A percentile compares a stretch with the other conserved stretches of the same genome.
phyloP scores from a whole-genome alignment of 306 rosid species.

The Trifolium fragiferum region DNA sequence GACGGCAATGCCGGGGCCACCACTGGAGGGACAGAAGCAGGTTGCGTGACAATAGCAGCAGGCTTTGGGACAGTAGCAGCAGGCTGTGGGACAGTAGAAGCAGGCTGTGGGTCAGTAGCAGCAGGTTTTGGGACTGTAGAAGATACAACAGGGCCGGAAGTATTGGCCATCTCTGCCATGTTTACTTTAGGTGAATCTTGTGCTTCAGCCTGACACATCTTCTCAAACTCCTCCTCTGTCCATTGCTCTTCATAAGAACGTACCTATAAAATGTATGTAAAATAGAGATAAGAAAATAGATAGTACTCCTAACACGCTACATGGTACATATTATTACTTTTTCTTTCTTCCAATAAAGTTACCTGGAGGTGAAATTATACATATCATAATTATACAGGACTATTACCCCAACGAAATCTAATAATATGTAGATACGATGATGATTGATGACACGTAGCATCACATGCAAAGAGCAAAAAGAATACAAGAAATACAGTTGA shows the following conservation, averaged over 20 bases:
- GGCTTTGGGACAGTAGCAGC: constrained; percentile 48
- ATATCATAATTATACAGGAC: constrained; percentile 10
- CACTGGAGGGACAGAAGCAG: constrained; percentile 45
- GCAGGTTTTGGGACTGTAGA: constrained; percentile 52
- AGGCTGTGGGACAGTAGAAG: constrained; percentile 47
- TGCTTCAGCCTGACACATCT: constrained; percentile 84
- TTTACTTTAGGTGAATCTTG: constrained; percentile 72
- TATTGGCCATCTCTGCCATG: constrained; percentile 48
- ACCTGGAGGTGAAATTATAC: neutral
- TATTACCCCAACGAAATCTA: neutral
- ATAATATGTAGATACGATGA: neutral
- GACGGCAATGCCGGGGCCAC: constrained; percentile 50
- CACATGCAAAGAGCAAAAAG: neutral
- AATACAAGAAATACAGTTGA: constrained; percentile 14
- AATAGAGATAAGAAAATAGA: constrained; percentile 22
- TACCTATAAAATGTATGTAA: constrained; percentile 59
- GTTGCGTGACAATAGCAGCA: constrained; percentile 53
- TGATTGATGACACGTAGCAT: neutral
- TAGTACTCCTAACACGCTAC: constrained; percentile 15
- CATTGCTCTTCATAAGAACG: constrained; percentile 99
- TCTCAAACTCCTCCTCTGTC: constrained; percentile 99
- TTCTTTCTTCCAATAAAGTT: constrained; percentile 13
- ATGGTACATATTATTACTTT: constrained; percentile 19
- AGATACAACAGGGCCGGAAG: constrained; percentile 52
- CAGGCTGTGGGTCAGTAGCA: constrained; percentile 47